Evolutionary conservation across 805 yeast species (phyloP).

Genomic region (Metschnikowia proteae): DNA sequence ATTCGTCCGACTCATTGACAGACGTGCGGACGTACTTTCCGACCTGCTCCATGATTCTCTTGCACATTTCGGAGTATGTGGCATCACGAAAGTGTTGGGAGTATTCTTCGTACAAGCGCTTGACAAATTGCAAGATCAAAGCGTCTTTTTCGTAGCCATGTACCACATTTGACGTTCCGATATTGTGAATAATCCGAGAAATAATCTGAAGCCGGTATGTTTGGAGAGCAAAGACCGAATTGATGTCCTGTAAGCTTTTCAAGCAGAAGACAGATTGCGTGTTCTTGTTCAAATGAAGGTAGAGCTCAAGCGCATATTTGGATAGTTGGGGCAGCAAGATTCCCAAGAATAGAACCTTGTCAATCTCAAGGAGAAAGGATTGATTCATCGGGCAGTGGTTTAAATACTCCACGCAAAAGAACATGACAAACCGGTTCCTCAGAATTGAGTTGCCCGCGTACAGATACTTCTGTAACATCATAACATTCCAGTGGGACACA

Average conservation of each 20-base stretch:
- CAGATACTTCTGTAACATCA: constrained; percentile 36
- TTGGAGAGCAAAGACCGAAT: constrained; percentile 19
- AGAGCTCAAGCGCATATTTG: constrained; percentile 23
- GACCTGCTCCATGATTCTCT: constrained; percentile 22
- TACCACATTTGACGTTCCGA: constrained; percentile 9
- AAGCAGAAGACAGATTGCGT: constrained; percentile 18
- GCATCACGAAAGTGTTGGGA: constrained; percentile 22
- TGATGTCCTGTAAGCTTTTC: constrained; percentile 19
- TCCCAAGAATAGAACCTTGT: constrained; percentile 21
- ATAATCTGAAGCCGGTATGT: constrained; percentile 21
- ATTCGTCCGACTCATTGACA: constrained; percentile 13
- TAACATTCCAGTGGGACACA: constrained; percentile 32
- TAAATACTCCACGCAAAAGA: constrained; percentile 26
- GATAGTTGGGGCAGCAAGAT: constrained; percentile 26
- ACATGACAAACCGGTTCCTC: constrained; percentile 32
- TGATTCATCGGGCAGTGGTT: constrained; percentile 19
- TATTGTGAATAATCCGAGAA: constrained; percentile 18
- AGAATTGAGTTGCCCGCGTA: constrained; percentile 37
- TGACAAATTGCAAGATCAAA: constrained; percentile 21
- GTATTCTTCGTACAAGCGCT: constrained; percentile 25
- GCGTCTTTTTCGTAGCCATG: constrained; percentile 11
- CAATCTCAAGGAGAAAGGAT: constrained; percentile 12
- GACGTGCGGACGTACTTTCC: constrained; percentile 17
- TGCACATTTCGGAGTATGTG: constrained; percentile 31
- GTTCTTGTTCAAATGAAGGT: constrained; percentile 18